Evolutionary conservation across 768 basidiomycete species (phyloP).

Genomic region (Collybiopsis luxurians): DNA sequence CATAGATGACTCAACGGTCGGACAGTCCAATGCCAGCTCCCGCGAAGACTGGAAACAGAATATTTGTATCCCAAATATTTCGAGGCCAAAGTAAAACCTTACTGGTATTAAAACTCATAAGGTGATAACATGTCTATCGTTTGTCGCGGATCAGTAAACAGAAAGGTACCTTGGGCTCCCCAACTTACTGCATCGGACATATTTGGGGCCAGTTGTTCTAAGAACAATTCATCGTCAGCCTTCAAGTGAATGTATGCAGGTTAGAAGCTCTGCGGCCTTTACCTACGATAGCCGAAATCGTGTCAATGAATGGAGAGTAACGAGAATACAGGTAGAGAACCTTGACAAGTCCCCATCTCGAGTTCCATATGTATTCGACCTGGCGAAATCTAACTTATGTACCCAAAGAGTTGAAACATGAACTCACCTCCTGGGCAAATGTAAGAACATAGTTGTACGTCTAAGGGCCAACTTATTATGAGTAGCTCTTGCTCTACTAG

Average conservation of each 20-base stretch:
- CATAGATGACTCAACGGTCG: not conserved
- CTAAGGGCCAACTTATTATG: not conserved
- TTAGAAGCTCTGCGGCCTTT: not conserved
- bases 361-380: not conserved
- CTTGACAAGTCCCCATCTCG: constrained; percentile 1
- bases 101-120: not conserved
- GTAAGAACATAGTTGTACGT: not conserved
- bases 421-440: not conserved
- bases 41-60: not conserved
- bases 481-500: no score
- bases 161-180: not conserved
- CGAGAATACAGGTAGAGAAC: not conserved
- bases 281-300: not conserved
- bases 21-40: not conserved
- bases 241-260: not conserved
- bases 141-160: not conserved
- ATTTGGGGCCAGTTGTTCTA: not conserved
- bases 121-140: not conserved
- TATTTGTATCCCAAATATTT: not conserved
- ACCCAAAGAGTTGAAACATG: not conserved
- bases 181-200: not conserved
- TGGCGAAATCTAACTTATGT: not conserved
- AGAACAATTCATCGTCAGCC: not conserved
- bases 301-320: constrained; percentile 3
- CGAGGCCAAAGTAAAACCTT: not conserved